A percentile compares a stretch with the other conserved stretches of the same genome.
Evolutionary conservation across 192 early-diverging fungal species (phyloP).

Genomic region (Entomortierella lignicola): DNA sequence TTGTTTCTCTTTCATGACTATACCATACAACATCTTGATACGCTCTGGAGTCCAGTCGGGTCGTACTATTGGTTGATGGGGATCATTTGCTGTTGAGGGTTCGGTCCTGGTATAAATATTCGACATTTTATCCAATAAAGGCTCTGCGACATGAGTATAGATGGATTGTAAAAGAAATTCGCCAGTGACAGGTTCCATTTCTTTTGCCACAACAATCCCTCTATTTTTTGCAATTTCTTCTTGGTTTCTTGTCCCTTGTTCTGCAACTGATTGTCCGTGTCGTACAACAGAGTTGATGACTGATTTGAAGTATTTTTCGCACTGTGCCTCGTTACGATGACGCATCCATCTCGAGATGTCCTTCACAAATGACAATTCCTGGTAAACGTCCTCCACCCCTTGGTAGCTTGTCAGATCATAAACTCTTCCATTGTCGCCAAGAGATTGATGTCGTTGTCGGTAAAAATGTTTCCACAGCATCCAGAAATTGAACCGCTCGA

Average conservation of each 20-base stretch:
- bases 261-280: not conserved
- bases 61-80: slow-evolving; percentile 17
- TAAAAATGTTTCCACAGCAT: slow-evolving; percentile 38
- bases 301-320: slow-evolving; percentile 17
- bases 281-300: not conserved
- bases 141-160: slow-evolving; percentile 6
- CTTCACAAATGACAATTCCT: slow-evolving; percentile 21
- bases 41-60: slow-evolving; percentile 30
- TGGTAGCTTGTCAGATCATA: not conserved
- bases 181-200: too few species aligned
- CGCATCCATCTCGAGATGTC: slow-evolving; percentile 46
- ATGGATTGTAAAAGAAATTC: slow-evolving; percentile 2
- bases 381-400: not conserved
- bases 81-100: not conserved
- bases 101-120: not conserved
- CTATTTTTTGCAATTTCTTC: not conserved
- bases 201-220: not conserved
- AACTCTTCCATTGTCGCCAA: too few species aligned
- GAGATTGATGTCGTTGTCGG: not conserved
- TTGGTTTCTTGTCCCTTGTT: not conserved
- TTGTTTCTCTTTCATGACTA: slow-evolving; percentile 29
- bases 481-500: slow-evolving; percentile 42
- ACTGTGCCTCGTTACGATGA: slow-evolving; percentile 19
- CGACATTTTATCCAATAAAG: slow-evolving; percentile 14
- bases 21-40: slow-evolving; percentile 11